Base-by-base conservation (phyloP, 129 eudicot genomes). In the Flaveria brownii region DNA sequence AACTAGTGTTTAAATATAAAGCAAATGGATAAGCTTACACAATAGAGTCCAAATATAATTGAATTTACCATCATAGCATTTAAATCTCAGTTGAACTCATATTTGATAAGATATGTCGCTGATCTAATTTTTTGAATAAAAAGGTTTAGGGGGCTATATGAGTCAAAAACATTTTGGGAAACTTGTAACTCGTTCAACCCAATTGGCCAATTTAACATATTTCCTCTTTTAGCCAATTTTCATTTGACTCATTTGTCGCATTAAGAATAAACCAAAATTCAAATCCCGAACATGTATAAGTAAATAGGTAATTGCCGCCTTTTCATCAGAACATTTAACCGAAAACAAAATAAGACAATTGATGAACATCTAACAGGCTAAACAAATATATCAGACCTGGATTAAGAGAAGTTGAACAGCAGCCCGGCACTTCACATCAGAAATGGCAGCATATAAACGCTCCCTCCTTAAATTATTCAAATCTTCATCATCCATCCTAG, bases 321-420 rank as follows among this genome's bases (percentile, higher is more conserved):
- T 10, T 55, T n/a, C 62, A 13, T 20, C 28, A 55, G 13, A 55
- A 14, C 26, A 55, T 50, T 14, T n/a, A 71, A 17, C 61, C 1
- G 61, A 72, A 50, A 52, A 12, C 22, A 52, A 6, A 39, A 59
- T 36, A 65, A 20, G 15, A 52, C 43, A 0, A 20, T 22, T 6
- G 7, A 41, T 41, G 68, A 68, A 77, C 30, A 49, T 36, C 55
- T 14, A 26, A 41, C 25, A 18, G 50, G 28, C 3, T 26, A 61
- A 47, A 70, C 22, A 69, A 30, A 51, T 36, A 6, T 54, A 72
- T 14, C 83, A 43, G 28, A 92, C 99, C 97, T 94, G 97, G 77
- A 94, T 83, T 75, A 94, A 78, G 70, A 89, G 62, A 73, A 91
- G 99, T 77, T 94, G 99, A 68, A 91, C 85, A 36, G 99, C 93